Base-by-base conservation (phyloP, 2,329 filamentous ascomycete genomes). In the Phoma sp. region DNA sequence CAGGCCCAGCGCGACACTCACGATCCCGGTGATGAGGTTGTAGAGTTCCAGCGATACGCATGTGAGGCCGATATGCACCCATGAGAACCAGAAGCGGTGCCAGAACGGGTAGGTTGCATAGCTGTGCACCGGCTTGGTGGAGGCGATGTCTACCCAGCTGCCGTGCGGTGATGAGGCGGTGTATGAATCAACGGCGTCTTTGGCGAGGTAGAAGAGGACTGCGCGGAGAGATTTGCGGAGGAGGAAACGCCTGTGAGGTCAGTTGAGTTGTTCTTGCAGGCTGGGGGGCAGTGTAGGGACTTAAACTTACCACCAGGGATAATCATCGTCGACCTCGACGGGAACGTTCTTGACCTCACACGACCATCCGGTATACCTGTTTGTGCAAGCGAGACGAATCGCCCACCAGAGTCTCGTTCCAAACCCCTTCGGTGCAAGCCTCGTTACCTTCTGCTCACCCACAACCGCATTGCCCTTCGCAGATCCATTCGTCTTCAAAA, bases 321-420 rank as follows among this genome's bases (percentile, higher is more conserved):
- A 68, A 28, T 50, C 34, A 1, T 51, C 23, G 12, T 53, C 42
- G 21, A 64, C 59, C 34, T 66, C 61, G 17, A 61, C 42, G 2
- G 55, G 60, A 17, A 68, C 60, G 30, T 69, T 67, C 48, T 71
- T 71, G 21, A 64, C 62, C 32, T 73, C 64, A 17, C 60, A 47
- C 7, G 61, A 65, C 68, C 68, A 72, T 4, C 69, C 67, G 0
- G 60, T 42, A 38, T 66, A 67, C 12, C 69, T 56, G 9, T 46
- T 60, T n/a, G 60, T 62, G 7, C 52, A 52, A 0, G 47, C 28
- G 3, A 69, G 47, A 11, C 61, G 45, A 1, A 54, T n/a, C 1
- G 42, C 65, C 64, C 64, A 70, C 67, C 67, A 70, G 2, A 62
- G 7, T 25, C 68, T 57, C 0, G 14, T 28, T 25, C 42, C 25